Evolutionary conservation across 495 filamentous ascomycete species (phyloP).

Genomic region (Talaromyces proteolyticus): DNA sequence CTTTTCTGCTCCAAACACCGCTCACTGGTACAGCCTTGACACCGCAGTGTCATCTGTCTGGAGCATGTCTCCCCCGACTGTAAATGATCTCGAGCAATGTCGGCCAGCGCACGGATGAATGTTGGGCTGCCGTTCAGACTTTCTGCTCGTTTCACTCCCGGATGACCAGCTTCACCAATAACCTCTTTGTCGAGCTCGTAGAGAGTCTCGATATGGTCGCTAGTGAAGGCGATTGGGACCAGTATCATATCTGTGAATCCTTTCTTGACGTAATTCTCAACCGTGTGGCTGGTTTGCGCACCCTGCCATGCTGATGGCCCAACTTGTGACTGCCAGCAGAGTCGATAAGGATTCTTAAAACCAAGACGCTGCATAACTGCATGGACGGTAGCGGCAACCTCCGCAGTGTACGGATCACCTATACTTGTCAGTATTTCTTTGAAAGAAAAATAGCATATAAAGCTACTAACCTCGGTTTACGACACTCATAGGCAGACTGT

Average conservation of each 20-base stretch:
- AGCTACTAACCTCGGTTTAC: conserved; percentile 70
- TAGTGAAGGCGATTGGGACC: conserved; percentile 96
- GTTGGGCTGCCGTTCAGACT: conserved; percentile 87
- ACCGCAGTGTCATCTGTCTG: conserved; percentile 83
- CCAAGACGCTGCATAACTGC: conserved; percentile 90
- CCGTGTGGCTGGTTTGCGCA: conserved; percentile 84
- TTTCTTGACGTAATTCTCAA: conserved; percentile 82
- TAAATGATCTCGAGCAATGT: conserved; percentile 77
- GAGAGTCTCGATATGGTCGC: conserved; percentile 96
- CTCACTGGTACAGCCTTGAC: conserved; percentile 90
- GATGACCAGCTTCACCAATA: conserved; percentile 79
- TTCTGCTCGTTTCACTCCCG: conserved; percentile 80
- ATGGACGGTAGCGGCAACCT: conserved; percentile 95
- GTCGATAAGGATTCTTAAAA: conserved; percentile 80
- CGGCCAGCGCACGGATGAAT: conserved; percentile 87
- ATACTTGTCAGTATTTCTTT: conserved; percentile 12
- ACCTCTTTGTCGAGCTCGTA: conserved; percentile 95
- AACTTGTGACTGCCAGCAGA: conserved; percentile 98
- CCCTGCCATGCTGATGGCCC: conserved; percentile 94
- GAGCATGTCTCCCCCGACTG: conserved; percentile 62
- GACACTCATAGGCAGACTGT: conserved; percentile 94
- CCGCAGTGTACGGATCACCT: conserved; percentile 94
- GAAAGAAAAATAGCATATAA: neutral
- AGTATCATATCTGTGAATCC: conserved; percentile 87
- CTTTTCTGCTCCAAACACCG: conserved; percentile 86